Evolutionary conservation across 73 alveolate species (phyloP).

Genomic region (Blepharisma stoltei): DNA sequence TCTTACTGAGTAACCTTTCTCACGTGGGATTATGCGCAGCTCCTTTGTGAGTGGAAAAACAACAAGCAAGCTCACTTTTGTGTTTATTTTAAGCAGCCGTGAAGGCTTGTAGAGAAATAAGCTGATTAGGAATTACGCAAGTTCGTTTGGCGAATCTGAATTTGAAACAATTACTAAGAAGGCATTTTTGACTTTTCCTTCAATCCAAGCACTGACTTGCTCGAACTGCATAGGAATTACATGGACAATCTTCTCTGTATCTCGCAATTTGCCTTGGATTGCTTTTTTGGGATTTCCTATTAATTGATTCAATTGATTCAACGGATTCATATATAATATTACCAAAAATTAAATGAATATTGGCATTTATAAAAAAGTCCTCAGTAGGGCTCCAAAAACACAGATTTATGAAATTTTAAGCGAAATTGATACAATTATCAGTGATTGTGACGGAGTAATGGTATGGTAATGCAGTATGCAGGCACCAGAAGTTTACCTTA

Average conservation of each 20-base stretch:
- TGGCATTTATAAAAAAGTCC: not conserved
- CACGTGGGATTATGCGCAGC: not conserved
- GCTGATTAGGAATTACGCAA: not conserved
- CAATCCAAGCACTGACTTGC: not conserved
- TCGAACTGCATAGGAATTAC: not conserved
- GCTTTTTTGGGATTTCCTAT: not conserved
- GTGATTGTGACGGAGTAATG: conserved; percentile 23
- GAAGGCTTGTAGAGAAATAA: not conserved
- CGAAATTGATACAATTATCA: not conserved
- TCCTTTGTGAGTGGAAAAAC: conserved; percentile 15
- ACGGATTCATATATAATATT: no score
- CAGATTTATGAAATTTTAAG: conserved; percentile 8
- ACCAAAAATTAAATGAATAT: no score
- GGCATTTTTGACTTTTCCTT: not conserved
- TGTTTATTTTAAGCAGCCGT: not conserved
- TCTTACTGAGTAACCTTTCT: not conserved
- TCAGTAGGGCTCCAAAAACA: not conserved
- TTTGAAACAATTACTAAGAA: not conserved
- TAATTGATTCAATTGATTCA: no score
- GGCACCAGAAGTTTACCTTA: conserved; percentile 6
- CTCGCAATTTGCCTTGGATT: not conserved
- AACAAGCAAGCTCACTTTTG: not conserved
- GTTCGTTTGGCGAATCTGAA: not conserved
- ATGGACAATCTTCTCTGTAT: not conserved
- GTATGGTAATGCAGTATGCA: conserved; percentile 1